These are phyloP conservation scores for Noccaea bulbosa DNA, from an alignment of 345 rosid species.

Conservation along the genomic window DNA sequence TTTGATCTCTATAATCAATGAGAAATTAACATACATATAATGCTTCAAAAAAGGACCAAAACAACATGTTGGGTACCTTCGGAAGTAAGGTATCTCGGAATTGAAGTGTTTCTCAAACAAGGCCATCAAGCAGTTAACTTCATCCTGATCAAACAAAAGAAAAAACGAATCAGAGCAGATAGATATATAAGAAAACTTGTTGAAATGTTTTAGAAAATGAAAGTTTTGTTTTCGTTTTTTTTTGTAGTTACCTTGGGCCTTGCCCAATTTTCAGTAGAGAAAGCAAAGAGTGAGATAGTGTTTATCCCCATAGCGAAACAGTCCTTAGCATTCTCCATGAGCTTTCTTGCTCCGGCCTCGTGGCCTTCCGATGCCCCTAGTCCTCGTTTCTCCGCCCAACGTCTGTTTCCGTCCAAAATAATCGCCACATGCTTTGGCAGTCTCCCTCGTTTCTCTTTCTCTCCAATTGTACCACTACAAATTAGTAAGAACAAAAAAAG, in stretches of 20 bases:
- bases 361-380: conserved; percentile 56
- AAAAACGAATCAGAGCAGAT: not conserved
- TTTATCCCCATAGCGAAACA: conserved; percentile 56
- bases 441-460: conserved; percentile 41
- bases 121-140: conserved; percentile 66
- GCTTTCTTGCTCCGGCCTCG: conserved; percentile 56
- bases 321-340: conserved; percentile 51
- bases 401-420: conserved; percentile 74
- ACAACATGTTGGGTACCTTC: conserved; percentile 45
- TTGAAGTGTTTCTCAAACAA: conserved; percentile 54
- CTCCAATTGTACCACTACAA: conserved; percentile 13
- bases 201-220: not conserved
- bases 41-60: not conserved
- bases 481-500: not conserved
- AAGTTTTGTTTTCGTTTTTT: too few relatives aligned
- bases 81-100: conserved; percentile 49
- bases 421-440: conserved; percentile 81
- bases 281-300: conserved; percentile 74
- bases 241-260: conserved; percentile 58
- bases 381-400: conserved; percentile 73
- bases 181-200: not conserved
- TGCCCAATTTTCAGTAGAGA: conserved; percentile 72
- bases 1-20: conserved; percentile 48
- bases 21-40: not conserved
- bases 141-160: conserved; percentile 49